Evolutionary conservation across 495 filamentous ascomycete species (phyloP).

Genomic region (Aspergillus panamensis): DNA sequence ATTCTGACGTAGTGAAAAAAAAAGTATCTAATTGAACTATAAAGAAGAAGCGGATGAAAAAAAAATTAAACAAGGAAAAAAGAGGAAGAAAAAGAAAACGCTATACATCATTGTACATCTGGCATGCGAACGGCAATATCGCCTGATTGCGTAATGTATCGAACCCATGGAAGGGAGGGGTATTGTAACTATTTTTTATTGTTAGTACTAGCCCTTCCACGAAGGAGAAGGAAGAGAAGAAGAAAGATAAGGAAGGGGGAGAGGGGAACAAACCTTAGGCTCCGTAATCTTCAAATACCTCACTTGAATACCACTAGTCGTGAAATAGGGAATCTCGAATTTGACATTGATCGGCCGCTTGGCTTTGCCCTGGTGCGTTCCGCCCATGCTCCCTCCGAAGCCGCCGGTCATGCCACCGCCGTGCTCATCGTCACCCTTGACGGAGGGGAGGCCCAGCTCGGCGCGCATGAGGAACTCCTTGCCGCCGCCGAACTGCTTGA

Average conservation of each 20-base stretch:
- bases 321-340: conserved; percentile 99
- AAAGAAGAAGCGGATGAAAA: neutral
- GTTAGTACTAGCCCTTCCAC: conserved; percentile 4
- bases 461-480: conserved; percentile 99
- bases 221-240: neutral
- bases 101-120: conserved; percentile 66
- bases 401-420: conserved; percentile 96
- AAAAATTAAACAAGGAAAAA: conserved; percentile 4
- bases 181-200: conserved; percentile 72
- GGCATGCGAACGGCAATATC: conserved; percentile 92
- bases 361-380: conserved; percentile 66
- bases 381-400: conserved; percentile 92
- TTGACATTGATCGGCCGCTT: conserved; percentile 98
- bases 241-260: neutral
- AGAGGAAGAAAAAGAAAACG: conserved; percentile 15
- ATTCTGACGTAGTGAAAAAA: neutral
- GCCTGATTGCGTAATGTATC: conserved; percentile 96
- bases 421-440: conserved; percentile 93
- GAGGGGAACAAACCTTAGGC: conserved; percentile 73
- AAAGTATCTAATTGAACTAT: conserved; percentile 5
- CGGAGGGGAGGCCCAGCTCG: conserved; percentile 91
- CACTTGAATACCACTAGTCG: conserved; percentile 96
- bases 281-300: conserved; percentile 99
- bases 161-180: conserved; percentile 95
- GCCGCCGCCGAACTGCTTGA: conserved; percentile 97